Evolutionary conservation across 768 basidiomycete species (phyloP).

Genomic region (Panellus pusillus): DNA sequence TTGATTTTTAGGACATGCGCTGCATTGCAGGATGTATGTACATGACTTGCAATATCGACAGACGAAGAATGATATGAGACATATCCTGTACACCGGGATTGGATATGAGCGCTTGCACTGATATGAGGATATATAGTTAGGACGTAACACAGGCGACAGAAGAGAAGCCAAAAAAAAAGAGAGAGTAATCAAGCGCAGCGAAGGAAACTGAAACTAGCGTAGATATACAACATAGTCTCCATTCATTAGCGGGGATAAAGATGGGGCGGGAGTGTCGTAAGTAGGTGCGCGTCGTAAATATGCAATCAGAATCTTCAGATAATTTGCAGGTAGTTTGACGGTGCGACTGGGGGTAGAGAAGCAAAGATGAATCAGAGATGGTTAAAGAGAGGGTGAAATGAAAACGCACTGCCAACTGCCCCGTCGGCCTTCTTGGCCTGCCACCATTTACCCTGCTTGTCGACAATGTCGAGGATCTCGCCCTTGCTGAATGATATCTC

Average conservation of each 20-base stretch:
- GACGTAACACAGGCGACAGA: background rate
- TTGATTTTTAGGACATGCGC: background rate
- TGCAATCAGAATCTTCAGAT: conserved; percentile 43
- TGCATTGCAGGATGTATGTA: conserved; percentile 5
- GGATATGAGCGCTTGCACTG: conserved; percentile 2
- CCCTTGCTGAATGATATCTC: conserved; percentile 94
- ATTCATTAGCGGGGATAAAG: conserved; percentile 7
- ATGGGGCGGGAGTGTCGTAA: conserved; percentile 3
- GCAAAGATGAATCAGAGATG: background rate
- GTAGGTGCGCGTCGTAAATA: conserved; percentile 23
- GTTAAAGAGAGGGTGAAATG: background rate
- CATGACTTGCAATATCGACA: conserved; percentile 9
- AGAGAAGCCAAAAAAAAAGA: background rate
- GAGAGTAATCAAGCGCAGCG: conserved; percentile 2
- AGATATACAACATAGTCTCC: conserved; percentile 23
- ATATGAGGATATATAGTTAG: conserved; percentile 5
- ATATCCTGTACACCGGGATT: conserved; percentile 5
- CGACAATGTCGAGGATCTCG: conserved; percentile 88
- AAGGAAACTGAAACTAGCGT: conserved; percentile 15
- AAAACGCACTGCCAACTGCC: conserved; percentile 67
- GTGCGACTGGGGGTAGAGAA: conserved; percentile 55
- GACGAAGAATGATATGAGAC: background rate
- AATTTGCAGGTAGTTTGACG: conserved; percentile 84
- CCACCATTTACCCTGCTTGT: conserved; percentile 95
- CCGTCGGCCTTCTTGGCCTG: conserved; percentile 82